A percentile compares a stretch with the other conserved stretches of the same genome.
Conservation (phyloP, 2,329 filamentous ascomycete genomes). For the Colletotrichum sp. region DNA sequence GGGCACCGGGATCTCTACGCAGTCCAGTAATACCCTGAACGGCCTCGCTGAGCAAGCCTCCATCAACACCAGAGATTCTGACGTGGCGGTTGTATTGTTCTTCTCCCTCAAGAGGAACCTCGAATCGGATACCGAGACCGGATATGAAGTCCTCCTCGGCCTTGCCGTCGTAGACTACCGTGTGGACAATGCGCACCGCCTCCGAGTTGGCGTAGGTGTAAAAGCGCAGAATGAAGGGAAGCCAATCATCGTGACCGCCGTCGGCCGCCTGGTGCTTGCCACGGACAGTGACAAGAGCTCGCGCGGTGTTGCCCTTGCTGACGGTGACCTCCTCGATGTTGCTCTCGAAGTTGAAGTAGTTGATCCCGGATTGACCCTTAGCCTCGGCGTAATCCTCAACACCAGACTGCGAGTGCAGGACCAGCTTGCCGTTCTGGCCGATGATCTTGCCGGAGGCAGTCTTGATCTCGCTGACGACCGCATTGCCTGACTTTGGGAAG, state of each 20-base stretch:
- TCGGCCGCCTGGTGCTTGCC: constrained; percentile 40
- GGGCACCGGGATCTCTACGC: constrained; percentile 55
- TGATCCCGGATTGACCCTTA: constrained; percentile 36
- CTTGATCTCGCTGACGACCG: constrained; percentile 43
- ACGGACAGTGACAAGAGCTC: constrained; percentile 50
- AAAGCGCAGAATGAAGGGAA: constrained; percentile 61
- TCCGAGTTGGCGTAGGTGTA: constrained; percentile 64
- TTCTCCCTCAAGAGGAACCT: constrained; percentile 56
- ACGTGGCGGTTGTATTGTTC: constrained; percentile 64
- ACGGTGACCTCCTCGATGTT: constrained; percentile 56
- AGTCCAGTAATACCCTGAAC: constrained; percentile 66
- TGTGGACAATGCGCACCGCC: constrained; percentile 59
- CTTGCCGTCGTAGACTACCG: constrained; percentile 59
- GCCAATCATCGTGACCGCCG: constrained; percentile 48
- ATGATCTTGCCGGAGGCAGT: constrained; percentile 45
- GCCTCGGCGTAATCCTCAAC: constrained; percentile 45
- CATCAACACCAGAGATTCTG: constrained; percentile 58
- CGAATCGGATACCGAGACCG: constrained; percentile 59
- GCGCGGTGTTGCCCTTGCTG: constrained; percentile 43
- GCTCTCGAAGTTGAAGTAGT: constrained; percentile 52
- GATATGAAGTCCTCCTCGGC: constrained; percentile 54
- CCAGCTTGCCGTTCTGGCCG: constrained; percentile 51
- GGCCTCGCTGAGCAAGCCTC: constrained; percentile 61
- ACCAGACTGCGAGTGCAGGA: constrained; percentile 57
- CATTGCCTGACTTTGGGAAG: constrained; percentile 47